Base-by-base conservation (phyloP, 1,284 basidiomycete species). In the Clitocybe nebularis region DNA sequence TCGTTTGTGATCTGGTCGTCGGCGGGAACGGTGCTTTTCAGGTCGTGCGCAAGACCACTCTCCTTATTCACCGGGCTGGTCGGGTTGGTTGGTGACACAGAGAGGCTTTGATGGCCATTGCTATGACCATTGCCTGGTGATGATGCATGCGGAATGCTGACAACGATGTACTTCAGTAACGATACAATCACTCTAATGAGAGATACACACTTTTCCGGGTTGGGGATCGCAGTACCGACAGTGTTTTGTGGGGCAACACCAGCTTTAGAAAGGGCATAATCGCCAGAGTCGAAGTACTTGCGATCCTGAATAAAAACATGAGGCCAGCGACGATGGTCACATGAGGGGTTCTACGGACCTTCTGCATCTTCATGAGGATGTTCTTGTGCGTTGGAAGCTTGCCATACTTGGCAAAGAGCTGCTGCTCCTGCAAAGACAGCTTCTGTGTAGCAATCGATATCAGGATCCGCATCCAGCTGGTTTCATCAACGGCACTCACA, bases 271-370 rank as follows among this genome's bases (percentile, higher is more conserved):
- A 97, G 75, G 39, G 93, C 93, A 61, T 97, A 97, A 66, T 97
- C 93, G 49, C 94, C 94, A 47, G 94, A 97, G 68, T 97, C 93
- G 64, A 97, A 97, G 72, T 92, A 97, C 66, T 96, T 96, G 59
- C 93, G 89, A 64, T 96, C 93, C 91, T 96, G 57, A 30, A 23
- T 36, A n/a, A 43, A 39, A 29, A 39, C 26, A 30, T 47, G 39
- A 48, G 16, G 41, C 28, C n/a, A 36, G 20, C 45, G 40, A 36
- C 24, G 11, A 39, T 41, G 37, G 24, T 11, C 13, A 44, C 28
- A 20, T 7, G 19, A 13, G 32, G 36, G 14, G 48, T 49, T 14
- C 28, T 19, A 60, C 70, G 39, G 39, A 91, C 92, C 82, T 93
- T 95, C 66, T 93, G 89, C 84, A 94, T 93, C 74, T 93, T 95